Evolutionary conservation across 2,329 filamentous ascomycete genomes (phyloP).

Genomic region (Cladosporium sphaerospermum): DNA sequence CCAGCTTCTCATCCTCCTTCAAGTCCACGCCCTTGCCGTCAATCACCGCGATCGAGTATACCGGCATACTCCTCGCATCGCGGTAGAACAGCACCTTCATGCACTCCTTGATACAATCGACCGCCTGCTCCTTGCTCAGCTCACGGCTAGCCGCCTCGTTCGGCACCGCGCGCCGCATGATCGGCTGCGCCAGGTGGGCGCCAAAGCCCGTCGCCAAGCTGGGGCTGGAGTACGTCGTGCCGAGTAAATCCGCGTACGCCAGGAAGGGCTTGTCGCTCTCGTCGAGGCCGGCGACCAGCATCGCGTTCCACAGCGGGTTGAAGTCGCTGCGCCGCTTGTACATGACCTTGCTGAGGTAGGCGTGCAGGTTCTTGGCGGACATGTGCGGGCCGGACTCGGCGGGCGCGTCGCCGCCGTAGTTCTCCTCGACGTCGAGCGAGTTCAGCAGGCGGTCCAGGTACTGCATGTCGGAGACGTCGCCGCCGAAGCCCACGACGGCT

Average conservation of each 20-base stretch:
- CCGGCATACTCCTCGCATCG: constrained; percentile 85
- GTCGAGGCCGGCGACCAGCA: constrained; percentile 85
- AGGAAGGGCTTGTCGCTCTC: constrained; percentile 77
- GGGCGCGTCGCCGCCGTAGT: constrained; percentile 57
- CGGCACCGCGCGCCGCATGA: constrained; percentile 75
- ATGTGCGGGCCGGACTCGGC: constrained; percentile 63
- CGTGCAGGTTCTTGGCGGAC: constrained; percentile 90
- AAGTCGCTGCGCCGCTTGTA: constrained; percentile 93
- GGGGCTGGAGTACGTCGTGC: constrained; percentile 83
- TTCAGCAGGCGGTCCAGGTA: constrained; percentile 88
- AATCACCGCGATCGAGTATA: constrained; percentile 85
- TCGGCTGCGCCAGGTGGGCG: constrained; percentile 84
- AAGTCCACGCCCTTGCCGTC: constrained; percentile 80
- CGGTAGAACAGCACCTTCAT: constrained; percentile 99
- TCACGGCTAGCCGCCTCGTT: constrained; percentile 72
- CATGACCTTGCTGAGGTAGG: constrained; percentile 90
- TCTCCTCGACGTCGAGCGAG: constrained; percentile 80
- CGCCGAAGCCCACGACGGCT: constrained; percentile 86
- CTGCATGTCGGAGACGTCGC: constrained; percentile 98
- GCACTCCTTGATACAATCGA: constrained; percentile 79
- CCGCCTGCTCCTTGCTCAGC: constrained; percentile 70
- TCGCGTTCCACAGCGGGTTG: constrained; percentile 94
- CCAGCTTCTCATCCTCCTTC: constrained; percentile 77
- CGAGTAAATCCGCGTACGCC: constrained; percentile 82
- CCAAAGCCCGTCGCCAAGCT: constrained; percentile 91